Base-by-base conservation (phyloP, 2,329 filamentous ascomycete species). In the Paraphoma sp. region DNA sequence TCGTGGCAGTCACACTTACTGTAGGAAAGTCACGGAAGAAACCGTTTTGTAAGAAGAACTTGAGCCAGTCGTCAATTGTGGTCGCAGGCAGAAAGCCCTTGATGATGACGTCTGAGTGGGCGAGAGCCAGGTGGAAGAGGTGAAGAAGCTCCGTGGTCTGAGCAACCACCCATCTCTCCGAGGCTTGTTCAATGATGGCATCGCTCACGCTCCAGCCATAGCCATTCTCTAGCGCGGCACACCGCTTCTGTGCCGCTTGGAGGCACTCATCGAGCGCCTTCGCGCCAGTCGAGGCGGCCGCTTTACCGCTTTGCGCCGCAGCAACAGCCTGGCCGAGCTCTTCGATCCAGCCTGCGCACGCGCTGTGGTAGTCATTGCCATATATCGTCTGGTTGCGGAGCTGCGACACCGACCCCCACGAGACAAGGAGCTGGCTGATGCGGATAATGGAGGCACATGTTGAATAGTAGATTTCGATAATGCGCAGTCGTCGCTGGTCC, bases 121-220 rank as follows among this genome's bases (percentile, higher is more conserved):
- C 84, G 65, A 93, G 91, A 23, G 92, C 79, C 14, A 93, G 81
- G 47, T 92, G 88, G 75, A 95, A 81, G 41, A 89, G 84, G 70
- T 95, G 90, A 40, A 90, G 81, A 43, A 89, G 83, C 74, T 96
- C 92, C 12, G 87, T 86, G 18, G 93, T 79, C 28, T 87, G 79
- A 5, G 83, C 87, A 52, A 83, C 82, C 23, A 84, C 76, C 87
- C 89, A 94, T 49, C 84, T 81, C 36, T 85, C 83, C 23, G 87
- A 86, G 1, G 83, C 81, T 38, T 85, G 81, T 43, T 86, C 83
- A 18, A 83, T 81, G 23, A 85, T 79, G 10, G 79, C 77, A 49
- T 80, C 76, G 38, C 79, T 69, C 40, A 79, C 73, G 57, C 80
- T 70, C 83, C 82, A 86, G 40, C 79, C 70, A 62, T 77, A 79